Evolutionary conservation across 495 filamentous ascomycete genomes (phyloP), one percentile per base, ranked within the genome.

Genomic region (Niebla homalea): DNA sequence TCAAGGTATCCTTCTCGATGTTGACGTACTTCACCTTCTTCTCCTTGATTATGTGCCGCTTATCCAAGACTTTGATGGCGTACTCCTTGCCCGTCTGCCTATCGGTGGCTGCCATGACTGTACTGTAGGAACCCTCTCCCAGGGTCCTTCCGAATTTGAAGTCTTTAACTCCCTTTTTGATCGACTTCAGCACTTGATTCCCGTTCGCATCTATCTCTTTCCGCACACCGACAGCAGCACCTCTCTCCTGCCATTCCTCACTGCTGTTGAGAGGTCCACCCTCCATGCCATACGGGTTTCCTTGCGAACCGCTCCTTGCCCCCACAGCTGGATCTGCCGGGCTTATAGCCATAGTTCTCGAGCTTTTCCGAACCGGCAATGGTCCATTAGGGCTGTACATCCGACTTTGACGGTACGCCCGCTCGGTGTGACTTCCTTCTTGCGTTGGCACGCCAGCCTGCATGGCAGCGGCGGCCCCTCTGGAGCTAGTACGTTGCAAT

Each of bases 11-110:
- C 69, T 94, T 96, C 68, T 99, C 93, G 56, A 99, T 97, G 65
- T 96, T 96, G 62, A 99, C 93, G 63, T 99, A 99, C 71, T 99
- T 99, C 56, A 99, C 93, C 73, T 99, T 99, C 66, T 90, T 95
- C 68, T 99, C 93, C 70, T 96, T 97, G 73, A 99, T 97, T 59
- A 99, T 99, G 66, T 99, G 93, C 55, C 88, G 81, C 69, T 99
- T 99, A 67, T 97, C 92, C 37, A 99, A 74, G 22, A 99, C 90
- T 62, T 99, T 99, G 67, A 99, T 90, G 23, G 93, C 93, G 61
- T 95, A 97, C 64, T 99, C 93, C 54, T 93, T 92, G 41, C 93
- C 68, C 0, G 88, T 97, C 64, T 95, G 89, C 43, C 93, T 79
- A 60, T 99, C 93, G 5, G 93, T 97, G 41, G 90, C 93, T 39